Base-by-base conservation (phyloP, 2,329 filamentous ascomycete species). In the Diaporthe vaccinii region DNA sequence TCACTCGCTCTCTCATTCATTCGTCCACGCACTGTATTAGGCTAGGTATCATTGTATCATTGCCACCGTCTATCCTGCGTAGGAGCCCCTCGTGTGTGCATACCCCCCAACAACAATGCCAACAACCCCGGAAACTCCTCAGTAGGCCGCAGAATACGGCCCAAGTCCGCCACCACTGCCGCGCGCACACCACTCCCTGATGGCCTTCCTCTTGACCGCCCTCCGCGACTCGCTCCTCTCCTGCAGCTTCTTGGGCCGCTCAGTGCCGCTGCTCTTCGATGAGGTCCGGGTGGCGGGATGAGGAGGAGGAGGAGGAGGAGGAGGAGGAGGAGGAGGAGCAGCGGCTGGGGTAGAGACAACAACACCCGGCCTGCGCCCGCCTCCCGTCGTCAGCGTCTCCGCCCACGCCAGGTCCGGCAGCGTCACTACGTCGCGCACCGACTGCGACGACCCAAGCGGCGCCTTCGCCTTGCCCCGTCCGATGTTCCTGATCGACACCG, bases 391-490 rank as follows among this genome's bases (percentile, higher is more conserved):
- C 70, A 73, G 58, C 10, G n/a, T 73, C 58, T 73, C 57, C 3
- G 70, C 70, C 70, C 70, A 73, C 4, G 70, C 70, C 70, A 73
- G 58, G 46, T 73, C 70, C 46, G 70, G 70, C 58, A 73, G 70
- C 25, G 70, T 55, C 17, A 41, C 34, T 2, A 73, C 57, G 34
- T 73, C 70, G 28, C 70, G 70, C 31, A 73, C 70, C 70, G 70
- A 55, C 70, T 41, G 34, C 17, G 70, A 73, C 70, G 58, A 41
- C 4, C 17, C 36, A 34, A 65, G 25, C 9, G 55, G 51, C n/a
- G 10, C 28, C 22, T 58, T 17, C 15, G 12, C 65, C 31, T 62
- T 73, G 44, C 58, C 28, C 49, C 58, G 46, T 31, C 71, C 34
- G 58, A 73, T 73, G 44, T 73, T 62, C 17, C 12, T 53, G 46